Conservation (phyloP, 257 asterid genomes). For the Solanum rostratum region DNA sequence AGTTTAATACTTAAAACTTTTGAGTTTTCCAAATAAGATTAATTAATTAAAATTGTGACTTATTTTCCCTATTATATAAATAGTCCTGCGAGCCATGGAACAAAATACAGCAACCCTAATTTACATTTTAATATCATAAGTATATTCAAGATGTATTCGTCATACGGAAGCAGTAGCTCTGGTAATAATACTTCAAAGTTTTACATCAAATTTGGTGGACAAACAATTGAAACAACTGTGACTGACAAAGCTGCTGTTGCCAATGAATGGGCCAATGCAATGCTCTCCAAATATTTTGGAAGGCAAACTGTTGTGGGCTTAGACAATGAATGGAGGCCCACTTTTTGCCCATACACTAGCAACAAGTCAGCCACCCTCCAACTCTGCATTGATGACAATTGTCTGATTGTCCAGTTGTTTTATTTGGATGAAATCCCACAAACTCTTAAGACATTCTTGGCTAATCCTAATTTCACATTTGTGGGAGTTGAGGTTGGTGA, state of each 20-base stretch:
- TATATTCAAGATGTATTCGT: neutral
- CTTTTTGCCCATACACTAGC: constrained; percentile 8
- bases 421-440: constrained; percentile 45
- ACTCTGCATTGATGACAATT: constrained; percentile 31
- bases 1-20: no score
- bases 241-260: constrained; percentile 29
- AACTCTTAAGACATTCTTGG: constrained; percentile 21
- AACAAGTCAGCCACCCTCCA: constrained; percentile 70
- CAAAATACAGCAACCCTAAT: neutral
- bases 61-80: neutral
- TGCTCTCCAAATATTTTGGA: constrained; percentile 13
- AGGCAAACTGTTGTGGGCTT: constrained; percentile 38
- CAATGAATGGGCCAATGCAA: constrained; percentile 32
- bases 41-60: neutral
- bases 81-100: no score
- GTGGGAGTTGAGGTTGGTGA: constrained; percentile 52
- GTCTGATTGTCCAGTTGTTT: constrained; percentile 59
- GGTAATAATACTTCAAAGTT: constrained; percentile 13
- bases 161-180: neutral
- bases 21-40: neutral
- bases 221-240: constrained; percentile 48
- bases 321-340: constrained; percentile 68
- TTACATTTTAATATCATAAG: neutral
- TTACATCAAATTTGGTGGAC: constrained; percentile 29
- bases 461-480: constrained; percentile 36